Percentiles rank a stretch among this genome's conserved stretches.
Conservation (phyloP, 2,329 filamentous ascomycete genomes). For the Colletotrichum sp. region DNA sequence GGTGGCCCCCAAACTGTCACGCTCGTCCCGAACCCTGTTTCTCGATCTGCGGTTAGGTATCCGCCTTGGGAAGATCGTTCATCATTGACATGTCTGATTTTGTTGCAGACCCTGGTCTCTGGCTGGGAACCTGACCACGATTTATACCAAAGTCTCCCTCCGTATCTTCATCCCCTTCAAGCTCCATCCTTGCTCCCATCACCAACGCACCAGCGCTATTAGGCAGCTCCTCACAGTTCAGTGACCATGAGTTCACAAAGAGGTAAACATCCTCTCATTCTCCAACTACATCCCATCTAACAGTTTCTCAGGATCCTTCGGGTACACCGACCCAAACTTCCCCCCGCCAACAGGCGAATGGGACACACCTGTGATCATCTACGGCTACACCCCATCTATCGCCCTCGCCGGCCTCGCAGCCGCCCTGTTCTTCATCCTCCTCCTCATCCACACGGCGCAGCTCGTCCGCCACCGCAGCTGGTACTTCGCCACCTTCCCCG, state of each 20-base stretch:
- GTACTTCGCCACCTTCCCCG: constrained; percentile 51
- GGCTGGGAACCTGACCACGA: not conserved
- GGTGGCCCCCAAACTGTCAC: not conserved
- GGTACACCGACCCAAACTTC: constrained; percentile 58
- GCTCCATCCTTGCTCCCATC: not conserved
- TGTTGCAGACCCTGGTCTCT: not conserved
- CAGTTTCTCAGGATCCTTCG: constrained; percentile 13
- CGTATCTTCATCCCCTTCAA: not conserved
- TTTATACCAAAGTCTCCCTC: not conserved
- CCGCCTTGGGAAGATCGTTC: not conserved
- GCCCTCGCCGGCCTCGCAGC: constrained; percentile 47
- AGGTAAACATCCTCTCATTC: not conserved
- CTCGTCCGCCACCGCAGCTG: constrained; percentile 43
- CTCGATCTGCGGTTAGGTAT: not conserved
- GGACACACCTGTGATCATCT: constrained; percentile 55
- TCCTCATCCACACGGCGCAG: constrained; percentile 41
- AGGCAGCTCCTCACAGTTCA: not conserved
- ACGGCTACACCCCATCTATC: constrained; percentile 55
- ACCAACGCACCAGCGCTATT: not conserved
- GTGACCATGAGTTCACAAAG: constrained; percentile 5
- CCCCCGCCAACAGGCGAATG: constrained; percentile 50
- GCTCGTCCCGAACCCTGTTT: not conserved
- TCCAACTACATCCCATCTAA: not conserved
- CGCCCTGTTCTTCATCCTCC: constrained; percentile 46
- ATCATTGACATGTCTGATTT: not conserved